phyloP scores from a whole-genome alignment of 768 basidiomycete genomes.

The Galerina marginata region DNA sequence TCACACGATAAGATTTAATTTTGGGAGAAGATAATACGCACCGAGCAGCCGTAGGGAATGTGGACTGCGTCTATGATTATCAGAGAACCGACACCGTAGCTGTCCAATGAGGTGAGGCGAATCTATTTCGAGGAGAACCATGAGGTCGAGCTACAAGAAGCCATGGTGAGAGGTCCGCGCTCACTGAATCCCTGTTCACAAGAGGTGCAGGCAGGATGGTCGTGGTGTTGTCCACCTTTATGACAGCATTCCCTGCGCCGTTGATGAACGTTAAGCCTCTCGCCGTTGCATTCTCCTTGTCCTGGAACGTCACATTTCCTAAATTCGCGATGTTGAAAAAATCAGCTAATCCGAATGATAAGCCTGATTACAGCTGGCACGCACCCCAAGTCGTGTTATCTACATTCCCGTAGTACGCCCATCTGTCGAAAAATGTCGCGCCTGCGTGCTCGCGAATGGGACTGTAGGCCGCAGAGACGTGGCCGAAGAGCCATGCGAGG shows the following conservation, averaged over 20 bases:
- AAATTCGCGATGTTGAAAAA: background rate
- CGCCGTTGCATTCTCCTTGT: constrained; percentile 48
- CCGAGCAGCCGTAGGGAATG: constrained; percentile 58
- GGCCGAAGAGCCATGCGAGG: constrained; percentile 4
- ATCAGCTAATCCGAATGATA: background rate
- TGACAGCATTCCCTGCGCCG: constrained; percentile 63
- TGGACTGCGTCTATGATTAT: constrained; percentile 52
- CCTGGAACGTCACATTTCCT: constrained; percentile 72
- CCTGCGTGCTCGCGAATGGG: constrained; percentile 53
- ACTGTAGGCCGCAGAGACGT: constrained; percentile 31
- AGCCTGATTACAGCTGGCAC: constrained; percentile 6
- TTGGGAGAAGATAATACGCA: constrained; percentile 29
- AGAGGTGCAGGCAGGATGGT: constrained; percentile 41
- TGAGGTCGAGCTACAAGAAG: background rate
- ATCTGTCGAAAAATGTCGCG: constrained; percentile 55
- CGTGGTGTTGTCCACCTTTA: constrained; percentile 76
- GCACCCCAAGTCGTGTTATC: constrained; percentile 54
- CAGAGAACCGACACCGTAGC: constrained; percentile 49
- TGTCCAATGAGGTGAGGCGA: constrained; percentile 48
- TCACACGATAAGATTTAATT: background rate
- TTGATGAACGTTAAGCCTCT: constrained; percentile 66
- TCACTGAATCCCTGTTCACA: constrained; percentile 53
- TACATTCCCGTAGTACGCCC: constrained; percentile 56
- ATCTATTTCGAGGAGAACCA: constrained; percentile 33
- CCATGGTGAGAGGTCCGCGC: constrained; percentile 20